These are phyloP conservation scores for Phycomyces blakesleeanus DNA, from an alignment of 192 early-diverging fungal species.

Conservation along the genomic window DNA sequence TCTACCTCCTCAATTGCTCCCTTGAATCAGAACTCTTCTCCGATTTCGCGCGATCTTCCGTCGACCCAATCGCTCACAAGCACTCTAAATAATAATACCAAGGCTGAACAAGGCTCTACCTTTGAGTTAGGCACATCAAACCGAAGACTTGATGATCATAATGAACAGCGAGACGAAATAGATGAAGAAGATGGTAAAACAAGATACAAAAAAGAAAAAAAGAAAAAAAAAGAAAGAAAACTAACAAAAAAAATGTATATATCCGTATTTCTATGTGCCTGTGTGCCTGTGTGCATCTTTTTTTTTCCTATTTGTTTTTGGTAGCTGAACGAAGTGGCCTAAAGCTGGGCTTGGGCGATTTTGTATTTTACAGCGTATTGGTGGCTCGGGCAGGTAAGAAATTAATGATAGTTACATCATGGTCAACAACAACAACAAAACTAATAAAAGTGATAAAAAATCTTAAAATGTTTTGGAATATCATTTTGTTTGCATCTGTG, in stretches of 20 bases:
- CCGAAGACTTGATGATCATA: not conserved
- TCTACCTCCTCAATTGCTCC: constrained; percentile 6
- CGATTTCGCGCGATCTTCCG: not conserved
- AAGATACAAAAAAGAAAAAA: no score
- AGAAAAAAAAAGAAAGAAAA: no score
- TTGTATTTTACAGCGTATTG: constrained; percentile 87
- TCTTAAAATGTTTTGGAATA: no score
- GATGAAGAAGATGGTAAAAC: constrained; percentile 51
- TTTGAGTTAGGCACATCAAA: no score
- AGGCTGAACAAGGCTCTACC: not conserved
- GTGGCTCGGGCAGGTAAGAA: constrained; percentile 66
- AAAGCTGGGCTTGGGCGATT: constrained; percentile 86
- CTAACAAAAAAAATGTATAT: no score
- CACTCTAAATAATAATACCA: not conserved
- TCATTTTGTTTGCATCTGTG: no score
- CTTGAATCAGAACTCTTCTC: not conserved
- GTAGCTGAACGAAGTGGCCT: constrained; percentile 60
- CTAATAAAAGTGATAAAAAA: no score
- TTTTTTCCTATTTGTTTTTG: not conserved
- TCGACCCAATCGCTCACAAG: not conserved
- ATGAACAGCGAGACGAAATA: not conserved
- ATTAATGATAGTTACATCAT: no score
- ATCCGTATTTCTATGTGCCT: no score
- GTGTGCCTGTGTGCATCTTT: not conserved
- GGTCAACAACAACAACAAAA: no score